phyloP scores from a whole-genome alignment of 257 asterid species.

The Salvia hispanica region DNA sequence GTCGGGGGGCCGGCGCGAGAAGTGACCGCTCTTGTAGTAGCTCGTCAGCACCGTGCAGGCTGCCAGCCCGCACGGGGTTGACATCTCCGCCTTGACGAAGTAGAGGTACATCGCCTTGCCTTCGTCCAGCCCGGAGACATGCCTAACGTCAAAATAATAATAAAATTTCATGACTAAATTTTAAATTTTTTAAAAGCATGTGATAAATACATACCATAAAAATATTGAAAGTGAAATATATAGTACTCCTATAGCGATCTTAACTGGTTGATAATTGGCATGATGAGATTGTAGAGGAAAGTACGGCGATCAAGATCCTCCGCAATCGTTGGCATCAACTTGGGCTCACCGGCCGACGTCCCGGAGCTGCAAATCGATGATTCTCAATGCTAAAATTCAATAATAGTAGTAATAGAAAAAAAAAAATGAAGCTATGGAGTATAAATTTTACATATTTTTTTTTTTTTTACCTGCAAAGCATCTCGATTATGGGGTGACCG shows the following conservation, averaged over 20 bases:
- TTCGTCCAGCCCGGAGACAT: slow-evolving; percentile 54
- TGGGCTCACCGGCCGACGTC: slow-evolving; percentile 81
- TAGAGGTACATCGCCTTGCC: slow-evolving; percentile 86
- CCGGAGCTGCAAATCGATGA: slow-evolving; percentile 58
- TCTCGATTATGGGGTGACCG: slow-evolving; percentile 61
- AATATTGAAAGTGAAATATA: too few species aligned
- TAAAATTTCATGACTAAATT: too few species aligned
- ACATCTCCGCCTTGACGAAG: slow-evolving; percentile 72
- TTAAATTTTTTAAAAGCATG: too few species aligned
- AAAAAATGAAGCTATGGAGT: not conserved
- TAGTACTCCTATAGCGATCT: slow-evolving; percentile 22
- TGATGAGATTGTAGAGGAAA: slow-evolving; percentile 70
- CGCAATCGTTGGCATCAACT: slow-evolving; percentile 75
- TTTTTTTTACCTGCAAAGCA: slow-evolving; percentile 64
- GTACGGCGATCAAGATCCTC: slow-evolving; percentile 81
- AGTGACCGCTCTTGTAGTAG: slow-evolving; percentile 73
- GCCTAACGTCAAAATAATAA: slow-evolving; percentile 29
- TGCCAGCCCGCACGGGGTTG: slow-evolving; percentile 72
- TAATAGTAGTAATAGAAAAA: not conserved
- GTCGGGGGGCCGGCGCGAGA: slow-evolving; percentile 58
- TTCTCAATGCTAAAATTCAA: not conserved
- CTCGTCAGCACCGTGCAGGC: slow-evolving; percentile 79
- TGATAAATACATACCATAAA: too few species aligned
- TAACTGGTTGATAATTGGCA: slow-evolving; percentile 77
- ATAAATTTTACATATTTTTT: not conserved